A percentile compares a stretch with the other conserved stretches of the same genome.
phyloP scores from a whole-genome alignment of 495 filamentous ascomycete species.

The Aspergillus ostianus region DNA sequence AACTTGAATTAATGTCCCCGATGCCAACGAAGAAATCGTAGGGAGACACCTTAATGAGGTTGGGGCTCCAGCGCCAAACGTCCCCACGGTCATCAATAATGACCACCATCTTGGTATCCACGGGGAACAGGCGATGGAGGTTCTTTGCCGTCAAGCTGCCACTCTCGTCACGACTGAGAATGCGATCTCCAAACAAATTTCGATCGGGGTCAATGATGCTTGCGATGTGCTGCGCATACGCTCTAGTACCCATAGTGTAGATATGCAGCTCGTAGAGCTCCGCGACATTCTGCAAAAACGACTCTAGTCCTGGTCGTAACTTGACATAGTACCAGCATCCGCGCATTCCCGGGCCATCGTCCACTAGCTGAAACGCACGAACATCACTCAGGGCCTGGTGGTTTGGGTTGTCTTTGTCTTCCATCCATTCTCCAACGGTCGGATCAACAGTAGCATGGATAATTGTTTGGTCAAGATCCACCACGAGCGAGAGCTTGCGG shows the following conservation, averaged over 20 bases:
- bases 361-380: slow-evolving; percentile 76
- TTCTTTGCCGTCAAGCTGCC: slow-evolving; percentile 88
- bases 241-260: slow-evolving; percentile 97
- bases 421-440: slow-evolving; percentile 93
- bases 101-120: slow-evolving; percentile 98
- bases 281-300: slow-evolving; percentile 77
- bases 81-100: slow-evolving; percentile 98
- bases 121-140: slow-evolving; percentile 87
- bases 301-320: slow-evolving; percentile 83
- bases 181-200: slow-evolving; percentile 88
- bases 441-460: slow-evolving; percentile 98
- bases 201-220: slow-evolving; percentile 88
- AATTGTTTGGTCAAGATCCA: slow-evolving; percentile 97
- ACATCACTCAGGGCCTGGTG: slow-evolving; percentile 88
- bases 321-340: slow-evolving; percentile 97
- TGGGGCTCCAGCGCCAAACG: slow-evolving; percentile 94
- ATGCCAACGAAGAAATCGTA: slow-evolving; percentile 99
- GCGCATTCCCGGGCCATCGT: slow-evolving; percentile 73
- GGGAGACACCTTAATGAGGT: slow-evolving; percentile 89
- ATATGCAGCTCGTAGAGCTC: slow-evolving; percentile 92
- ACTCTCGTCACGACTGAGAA: slow-evolving; percentile 95
- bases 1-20: slow-evolving; percentile 98
- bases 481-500: slow-evolving; percentile 85
- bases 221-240: slow-evolving; percentile 89
- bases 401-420: slow-evolving; percentile 84